phyloP scores from a whole-genome alignment of 1,284 basidiomycete species.

The Rhodotorula sp. region DNA sequence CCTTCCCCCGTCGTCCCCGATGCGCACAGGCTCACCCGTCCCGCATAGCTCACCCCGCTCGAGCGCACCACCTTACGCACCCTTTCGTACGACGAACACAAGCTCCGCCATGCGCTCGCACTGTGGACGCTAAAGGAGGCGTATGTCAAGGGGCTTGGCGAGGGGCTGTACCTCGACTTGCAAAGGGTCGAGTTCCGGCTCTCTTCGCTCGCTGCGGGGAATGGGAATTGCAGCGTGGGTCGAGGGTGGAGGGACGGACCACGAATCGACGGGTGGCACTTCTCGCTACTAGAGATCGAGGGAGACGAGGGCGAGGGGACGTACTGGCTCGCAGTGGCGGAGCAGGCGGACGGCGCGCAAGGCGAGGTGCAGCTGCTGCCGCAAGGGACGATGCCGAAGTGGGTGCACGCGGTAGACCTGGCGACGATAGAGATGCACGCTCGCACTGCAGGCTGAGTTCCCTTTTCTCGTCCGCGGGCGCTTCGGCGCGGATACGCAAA shows the following conservation, averaged over 20 bases:
- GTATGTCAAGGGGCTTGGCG: constrained; percentile 76
- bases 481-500: too few relatives aligned
- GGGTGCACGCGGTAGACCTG: neutral
- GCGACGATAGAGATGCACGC: neutral
- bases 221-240: neutral
- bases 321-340: constrained; percentile 20
- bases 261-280: neutral
- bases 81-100: constrained; percentile 47
- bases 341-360: neutral
- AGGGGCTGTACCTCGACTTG: constrained; percentile 34
- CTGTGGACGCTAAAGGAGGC: constrained; percentile 86
- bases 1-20: neutral
- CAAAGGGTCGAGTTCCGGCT: constrained; percentile 13
- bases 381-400: neutral
- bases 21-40: neutral
- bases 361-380: neutral
- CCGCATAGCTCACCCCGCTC: neutral
- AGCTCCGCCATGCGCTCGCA: constrained; percentile 65
- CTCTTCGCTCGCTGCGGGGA: neutral
- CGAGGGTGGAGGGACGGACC: neutral
- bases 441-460: neutral
- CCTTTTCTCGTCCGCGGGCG: neutral
- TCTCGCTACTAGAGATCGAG: constrained; percentile 1
- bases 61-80: constrained; percentile 6
- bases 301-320: neutral